Evolutionary conservation across 2,329 filamentous ascomycete species (phyloP).

Genomic region (Fusarium robinianum): DNA sequence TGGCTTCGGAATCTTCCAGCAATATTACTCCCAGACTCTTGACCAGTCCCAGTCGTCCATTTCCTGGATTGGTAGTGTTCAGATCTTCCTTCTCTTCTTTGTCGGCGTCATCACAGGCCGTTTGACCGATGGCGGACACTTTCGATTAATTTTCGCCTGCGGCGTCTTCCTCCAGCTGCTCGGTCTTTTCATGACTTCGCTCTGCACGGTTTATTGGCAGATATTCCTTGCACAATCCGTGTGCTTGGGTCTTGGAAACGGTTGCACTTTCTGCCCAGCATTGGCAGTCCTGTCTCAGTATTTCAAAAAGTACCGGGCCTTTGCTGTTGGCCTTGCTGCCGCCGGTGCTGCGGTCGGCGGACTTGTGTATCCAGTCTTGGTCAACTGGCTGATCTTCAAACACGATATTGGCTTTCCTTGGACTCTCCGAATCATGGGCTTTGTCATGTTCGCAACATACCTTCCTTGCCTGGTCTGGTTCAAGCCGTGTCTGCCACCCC

Average conservation of each 20-base stretch:
- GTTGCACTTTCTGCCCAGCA: constrained; percentile 60
- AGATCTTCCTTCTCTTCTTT: constrained; percentile 49
- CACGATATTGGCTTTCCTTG: constrained; percentile 57
- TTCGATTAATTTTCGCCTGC: constrained; percentile 43
- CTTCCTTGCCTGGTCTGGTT: constrained; percentile 44
- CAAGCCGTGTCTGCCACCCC: constrained; percentile 47
- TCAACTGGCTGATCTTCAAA: constrained; percentile 50
- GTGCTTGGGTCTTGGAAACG: constrained; percentile 56
- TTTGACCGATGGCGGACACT: constrained; percentile 50
- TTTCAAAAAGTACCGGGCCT: constrained; percentile 57
- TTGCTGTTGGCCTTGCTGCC: constrained; percentile 64
- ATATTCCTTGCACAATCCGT: constrained; percentile 55
- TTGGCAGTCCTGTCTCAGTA: constrained; percentile 66
- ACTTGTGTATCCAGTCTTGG: constrained; percentile 56
- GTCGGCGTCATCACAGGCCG: constrained; percentile 49
- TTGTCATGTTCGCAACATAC: constrained; percentile 50
- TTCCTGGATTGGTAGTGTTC: constrained; percentile 52
- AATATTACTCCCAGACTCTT: constrained; percentile 48
- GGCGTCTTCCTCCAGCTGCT: constrained; percentile 47
- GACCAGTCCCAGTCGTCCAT: constrained; percentile 43
- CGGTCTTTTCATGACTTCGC: constrained; percentile 51
- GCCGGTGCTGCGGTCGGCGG: constrained; percentile 61
- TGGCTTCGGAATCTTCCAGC: constrained; percentile 51
- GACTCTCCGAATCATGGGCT: constrained; percentile 55
- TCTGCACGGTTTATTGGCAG: constrained; percentile 52